phyloP scores from a whole-genome alignment of 2,329 filamentous ascomycete species.

The Didymella glomerata region DNA sequence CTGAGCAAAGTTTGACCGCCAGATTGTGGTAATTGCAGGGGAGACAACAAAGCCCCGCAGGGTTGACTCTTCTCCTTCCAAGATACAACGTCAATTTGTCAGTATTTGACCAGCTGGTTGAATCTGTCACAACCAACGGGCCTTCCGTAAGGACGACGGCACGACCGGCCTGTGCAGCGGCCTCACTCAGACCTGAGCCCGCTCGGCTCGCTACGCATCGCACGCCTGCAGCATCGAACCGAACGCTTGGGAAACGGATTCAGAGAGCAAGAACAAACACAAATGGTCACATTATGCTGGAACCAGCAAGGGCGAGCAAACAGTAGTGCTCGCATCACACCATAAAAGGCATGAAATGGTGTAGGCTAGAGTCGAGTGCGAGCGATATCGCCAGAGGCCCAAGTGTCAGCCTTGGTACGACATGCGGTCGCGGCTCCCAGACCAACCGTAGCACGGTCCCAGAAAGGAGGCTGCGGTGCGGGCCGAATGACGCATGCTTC shows the following conservation, averaged over 20 bases:
- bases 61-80: background rate
- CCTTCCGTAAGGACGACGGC: background rate
- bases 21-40: background rate
- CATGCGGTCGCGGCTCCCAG: background rate
- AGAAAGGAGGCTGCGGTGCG: slow-evolving; percentile 19
- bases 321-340: background rate
- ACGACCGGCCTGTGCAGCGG: background rate
- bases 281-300: background rate
- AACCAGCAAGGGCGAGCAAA: background rate
- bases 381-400: background rate
- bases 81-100: background rate
- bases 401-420: background rate
- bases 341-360: background rate
- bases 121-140: background rate
- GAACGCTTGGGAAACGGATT: background rate
- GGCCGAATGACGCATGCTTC: slow-evolving; percentile 18
- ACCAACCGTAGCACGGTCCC: slow-evolving; percentile 9
- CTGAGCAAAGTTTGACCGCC: background rate
- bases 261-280: background rate
- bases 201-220: slow-evolving; percentile 4
- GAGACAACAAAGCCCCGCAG: background rate
- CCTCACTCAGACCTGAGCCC: background rate
- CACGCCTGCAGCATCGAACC: slow-evolving; percentile 5
- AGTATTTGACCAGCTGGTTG: background rate
- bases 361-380: background rate